Percentiles rank a stretch among this genome's conserved stretches.
Evolutionary conservation across 306 rosid genomes (phyloP).

Genomic region (Phaseolus lunatus): DNA sequence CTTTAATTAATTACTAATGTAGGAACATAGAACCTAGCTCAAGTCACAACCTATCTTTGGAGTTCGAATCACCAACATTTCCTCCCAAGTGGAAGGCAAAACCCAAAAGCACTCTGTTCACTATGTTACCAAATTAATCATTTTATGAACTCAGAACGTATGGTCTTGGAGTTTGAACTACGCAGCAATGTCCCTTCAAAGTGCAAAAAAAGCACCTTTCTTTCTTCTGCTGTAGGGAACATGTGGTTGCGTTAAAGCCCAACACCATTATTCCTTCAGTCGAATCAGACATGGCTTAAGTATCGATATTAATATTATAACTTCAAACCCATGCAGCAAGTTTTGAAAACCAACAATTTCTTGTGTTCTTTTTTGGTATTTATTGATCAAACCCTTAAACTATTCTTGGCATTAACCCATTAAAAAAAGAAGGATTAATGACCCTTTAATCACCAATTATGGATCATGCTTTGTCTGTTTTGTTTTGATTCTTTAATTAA

Average conservation of each 20-base stretch:
- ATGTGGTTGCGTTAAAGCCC: slow-evolving; percentile 65
- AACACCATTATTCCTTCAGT: slow-evolving; percentile 59
- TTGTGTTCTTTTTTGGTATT: not conserved
- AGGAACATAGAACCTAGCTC: slow-evolving; percentile 53
- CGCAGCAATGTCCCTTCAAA: slow-evolving; percentile 47
- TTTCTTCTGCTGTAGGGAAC: slow-evolving; percentile 50
- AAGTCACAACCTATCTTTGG: slow-evolving; percentile 38
- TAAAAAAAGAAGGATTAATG: not conserved
- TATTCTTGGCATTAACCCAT: not conserved
- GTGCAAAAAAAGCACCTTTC: slow-evolving; percentile 46
- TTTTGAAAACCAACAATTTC: slow-evolving; percentile 16
- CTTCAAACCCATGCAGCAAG: slow-evolving; percentile 13
- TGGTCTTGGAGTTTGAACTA: slow-evolving; percentile 41
- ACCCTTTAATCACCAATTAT: slow-evolving; percentile 27
- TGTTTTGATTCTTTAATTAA: slow-evolving; percentile 17
- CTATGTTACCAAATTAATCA: slow-evolving; percentile 38
- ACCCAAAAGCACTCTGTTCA: slow-evolving; percentile 44
- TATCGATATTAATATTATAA: slow-evolving; percentile 1
- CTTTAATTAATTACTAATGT: slow-evolving; percentile 20
- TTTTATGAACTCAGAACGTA: slow-evolving; percentile 32
- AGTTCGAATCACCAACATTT: slow-evolving; percentile 43
- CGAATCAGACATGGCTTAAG: slow-evolving; percentile 41
- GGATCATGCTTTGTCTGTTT: slow-evolving; percentile 35
- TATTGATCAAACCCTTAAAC: not conserved
- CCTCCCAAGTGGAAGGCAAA: slow-evolving; percentile 51